Evolutionary conservation across 2,329 filamentous ascomycete genomes (phyloP).

Genomic region (Nigrospora oryzae): DNA sequence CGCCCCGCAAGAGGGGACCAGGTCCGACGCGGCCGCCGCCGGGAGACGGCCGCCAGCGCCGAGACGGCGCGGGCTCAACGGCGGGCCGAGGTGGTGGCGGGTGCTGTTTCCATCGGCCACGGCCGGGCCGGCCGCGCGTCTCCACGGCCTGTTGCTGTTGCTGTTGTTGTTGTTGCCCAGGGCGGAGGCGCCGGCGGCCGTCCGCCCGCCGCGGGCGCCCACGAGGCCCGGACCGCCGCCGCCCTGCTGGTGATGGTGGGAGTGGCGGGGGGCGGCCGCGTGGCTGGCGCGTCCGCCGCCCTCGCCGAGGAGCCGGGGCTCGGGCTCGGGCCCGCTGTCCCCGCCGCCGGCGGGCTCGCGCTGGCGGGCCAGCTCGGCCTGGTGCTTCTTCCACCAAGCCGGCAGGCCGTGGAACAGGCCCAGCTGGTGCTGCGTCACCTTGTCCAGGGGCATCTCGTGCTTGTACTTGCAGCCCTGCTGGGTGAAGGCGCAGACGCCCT

Average conservation of each 20-base stretch:
- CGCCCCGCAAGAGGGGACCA: too few relatives aligned
- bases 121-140: neutral
- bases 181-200: neutral
- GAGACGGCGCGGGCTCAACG: too few relatives aligned
- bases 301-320: too few relatives aligned
- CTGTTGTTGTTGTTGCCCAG: neutral
- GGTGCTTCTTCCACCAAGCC: slow-evolving; percentile 49
- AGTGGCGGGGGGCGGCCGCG: too few relatives aligned
- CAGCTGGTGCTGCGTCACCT: slow-evolving; percentile 55
- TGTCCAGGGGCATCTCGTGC: slow-evolving; percentile 77
- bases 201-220: neutral
- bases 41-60: too few relatives aligned
- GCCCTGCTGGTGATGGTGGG: neutral
- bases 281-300: too few relatives aligned
- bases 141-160: neutral
- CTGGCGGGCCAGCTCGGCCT: slow-evolving; percentile 31
- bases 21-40: too few relatives aligned
- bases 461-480: slow-evolving; percentile 85
- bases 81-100: too few relatives aligned
- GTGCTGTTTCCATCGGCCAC: too few relatives aligned
- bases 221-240: neutral
- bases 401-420: slow-evolving; percentile 63
- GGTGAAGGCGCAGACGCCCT: slow-evolving; percentile 74
- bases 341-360: slow-evolving; percentile 8
- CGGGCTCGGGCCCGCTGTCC: neutral